A percentile compares a stretch with the other conserved stretches of the same genome.
These are phyloP conservation scores for Capsella rubella DNA, from an alignment of 441 rosid species.

Conservation along the genomic window DNA sequence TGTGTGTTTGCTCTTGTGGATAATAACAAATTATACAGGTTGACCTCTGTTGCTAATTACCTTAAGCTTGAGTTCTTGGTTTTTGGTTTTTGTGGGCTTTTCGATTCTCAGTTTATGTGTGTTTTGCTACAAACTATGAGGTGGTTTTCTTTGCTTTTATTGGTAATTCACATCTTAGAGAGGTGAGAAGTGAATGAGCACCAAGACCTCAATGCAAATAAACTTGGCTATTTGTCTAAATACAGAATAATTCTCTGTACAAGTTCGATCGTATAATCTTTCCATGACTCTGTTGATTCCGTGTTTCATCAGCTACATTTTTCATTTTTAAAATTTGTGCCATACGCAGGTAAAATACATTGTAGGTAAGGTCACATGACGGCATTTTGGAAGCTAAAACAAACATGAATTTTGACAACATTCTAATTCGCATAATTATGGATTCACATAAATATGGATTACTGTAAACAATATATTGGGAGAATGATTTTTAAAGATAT, in stretches of 20 bases:
- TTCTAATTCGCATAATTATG: neutral
- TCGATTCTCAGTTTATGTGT: neutral
- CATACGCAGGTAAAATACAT: neutral
- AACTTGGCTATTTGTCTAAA: neutral
- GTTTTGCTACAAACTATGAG: neutral
- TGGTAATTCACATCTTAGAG: neutral
- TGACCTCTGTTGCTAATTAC: neutral
- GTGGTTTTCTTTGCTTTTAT: neutral
- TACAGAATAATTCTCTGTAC: conserved; percentile 1
- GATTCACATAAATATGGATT: neutral
- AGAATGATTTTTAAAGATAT: no score
- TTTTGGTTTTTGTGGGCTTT: neutral
- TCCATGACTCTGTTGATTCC: neutral
- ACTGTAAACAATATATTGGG: neutral
- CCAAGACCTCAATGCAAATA: neutral
- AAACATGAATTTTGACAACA: neutral
- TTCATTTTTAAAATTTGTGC: neutral
- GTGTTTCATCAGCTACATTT: neutral
- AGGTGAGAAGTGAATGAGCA: neutral
- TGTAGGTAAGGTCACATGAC: neutral
- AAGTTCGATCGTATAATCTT: neutral
- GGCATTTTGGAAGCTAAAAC: neutral
- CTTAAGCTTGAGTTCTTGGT: neutral
- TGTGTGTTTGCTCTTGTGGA: conserved; percentile 12
- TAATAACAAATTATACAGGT: neutral